Base-by-base conservation (phyloP, 1,139 yeast species). In the Schwanniomyces etchellsii region DNA sequence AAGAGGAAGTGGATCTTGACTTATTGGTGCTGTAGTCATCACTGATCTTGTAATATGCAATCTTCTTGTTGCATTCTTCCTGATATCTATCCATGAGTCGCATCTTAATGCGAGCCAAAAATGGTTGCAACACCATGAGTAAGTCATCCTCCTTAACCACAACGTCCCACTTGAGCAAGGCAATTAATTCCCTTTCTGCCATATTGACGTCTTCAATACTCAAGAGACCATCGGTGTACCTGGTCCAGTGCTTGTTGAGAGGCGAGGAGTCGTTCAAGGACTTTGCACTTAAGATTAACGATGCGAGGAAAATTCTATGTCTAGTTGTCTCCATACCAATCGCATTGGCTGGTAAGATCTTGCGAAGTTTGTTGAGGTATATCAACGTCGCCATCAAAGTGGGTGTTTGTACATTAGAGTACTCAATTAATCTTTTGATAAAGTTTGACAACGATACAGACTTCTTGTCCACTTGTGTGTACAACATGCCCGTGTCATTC, bases 191-290 rank as follows among this genome's bases (percentile, higher is more conserved):
- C 43, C 88, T 70, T 60, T 91, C 98, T 49, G 94, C 85, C 51
- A 88, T 77, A 57, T 91, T 91, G 35, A 91, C 89, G 50, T 91
- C 97, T 17, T 70, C 70, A 29, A 83, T 62, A 16, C 77, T 55
- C 42, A 91, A 71, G 35, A 91, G 64, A 1, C 96, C 96, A 52
- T 81, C 77, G 10, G 97, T 86, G 63, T 88, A 89, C 37, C 75
- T 71, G 11, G 95, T 81, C 98, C 98, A 91, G 64, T 89, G 96
- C 60, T 82, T 88, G 60, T 91, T 91, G 55, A 89, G 73, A 30
- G 97, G 98, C 12, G 93, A 80, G 3, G 95, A 81, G 60, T 91
- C 98, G 57, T 91, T 91, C 41, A 89, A 72, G 40, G 80, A 80
- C 61, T 91, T 91, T 15, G 97, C 96, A 24, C 95, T 83, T 38